Percentiles rank a stretch among this genome's conserved stretches.
Conservation (phyloP, 192 early-diverging fungal species). For the Kickxella alabastrina region DNA sequence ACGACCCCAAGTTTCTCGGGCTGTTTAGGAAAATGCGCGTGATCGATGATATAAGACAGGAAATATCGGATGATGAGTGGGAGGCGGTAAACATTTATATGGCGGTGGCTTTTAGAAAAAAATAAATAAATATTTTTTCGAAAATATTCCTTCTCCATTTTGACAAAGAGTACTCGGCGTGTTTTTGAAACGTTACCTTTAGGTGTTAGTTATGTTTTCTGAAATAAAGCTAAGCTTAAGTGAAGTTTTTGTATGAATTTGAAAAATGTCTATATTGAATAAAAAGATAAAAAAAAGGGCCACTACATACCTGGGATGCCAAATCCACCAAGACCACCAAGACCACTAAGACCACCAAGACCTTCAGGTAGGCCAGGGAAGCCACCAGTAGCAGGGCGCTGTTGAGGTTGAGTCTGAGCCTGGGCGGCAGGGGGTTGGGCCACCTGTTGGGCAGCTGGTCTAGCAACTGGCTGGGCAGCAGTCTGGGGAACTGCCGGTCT, state of each 20-base stretch:
- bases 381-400: slow-evolving; percentile 17
- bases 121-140: not conserved
- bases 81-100: slow-evolving; percentile 71
- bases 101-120: slow-evolving; percentile 27
- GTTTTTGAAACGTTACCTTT: too few relatives aligned
- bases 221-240: slow-evolving; percentile 1
- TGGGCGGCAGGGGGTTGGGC: not conserved
- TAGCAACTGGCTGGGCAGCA: too few relatives aligned
- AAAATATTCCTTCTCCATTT: too few relatives aligned
- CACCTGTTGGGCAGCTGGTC: not conserved
- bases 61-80: slow-evolving; percentile 84
- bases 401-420: too few relatives aligned
- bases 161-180: too few relatives aligned
- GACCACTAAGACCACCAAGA: not conserved
- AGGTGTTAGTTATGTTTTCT: slow-evolving; percentile 4
- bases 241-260: not conserved
- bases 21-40: slow-evolving; percentile 83
- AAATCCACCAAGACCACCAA: slow-evolving; percentile 2
- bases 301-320: slow-evolving; percentile 1
- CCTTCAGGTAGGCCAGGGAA: slow-evolving; percentile 11
- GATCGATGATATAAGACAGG: slow-evolving; percentile 58
- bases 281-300: not conserved
- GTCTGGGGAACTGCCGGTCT: too few relatives aligned
- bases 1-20: slow-evolving; percentile 52
- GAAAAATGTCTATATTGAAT: not conserved